phyloP scores from a whole-genome alignment of 2,329 filamentous ascomycete genomes.

The Penicillium oxalicum region DNA sequence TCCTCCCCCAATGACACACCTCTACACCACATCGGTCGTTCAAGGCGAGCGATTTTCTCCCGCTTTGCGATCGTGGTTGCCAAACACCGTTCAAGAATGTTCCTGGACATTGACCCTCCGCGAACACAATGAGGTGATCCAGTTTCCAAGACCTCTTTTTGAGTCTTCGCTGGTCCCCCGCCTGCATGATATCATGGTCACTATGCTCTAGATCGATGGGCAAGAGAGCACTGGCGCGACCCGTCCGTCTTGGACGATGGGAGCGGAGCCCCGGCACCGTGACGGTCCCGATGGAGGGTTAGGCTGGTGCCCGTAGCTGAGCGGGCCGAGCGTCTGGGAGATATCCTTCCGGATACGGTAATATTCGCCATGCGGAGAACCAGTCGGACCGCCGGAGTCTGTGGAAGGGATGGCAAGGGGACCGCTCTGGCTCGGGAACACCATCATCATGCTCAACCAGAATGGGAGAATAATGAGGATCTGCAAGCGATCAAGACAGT shows the following conservation, averaged over 20 bases:
- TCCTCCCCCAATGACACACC: slow-evolving; percentile 1
- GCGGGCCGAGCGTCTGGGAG: slow-evolving; percentile 14
- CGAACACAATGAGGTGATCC: too few species aligned
- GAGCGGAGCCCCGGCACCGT: slow-evolving; percentile 7
- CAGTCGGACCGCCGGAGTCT: neutral
- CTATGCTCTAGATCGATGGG: neutral
- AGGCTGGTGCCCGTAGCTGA: slow-evolving; percentile 7
- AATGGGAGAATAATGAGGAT: too few species aligned
- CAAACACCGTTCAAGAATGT: too few species aligned
- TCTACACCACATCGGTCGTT: slow-evolving; percentile 1
- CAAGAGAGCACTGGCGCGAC: neutral
- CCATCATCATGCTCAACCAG: too few species aligned
- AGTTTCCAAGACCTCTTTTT: too few species aligned
- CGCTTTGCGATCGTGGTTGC: too few species aligned
- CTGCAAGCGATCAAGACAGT: too few species aligned
- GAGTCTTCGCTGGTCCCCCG: too few species aligned
- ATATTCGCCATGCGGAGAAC: neutral
- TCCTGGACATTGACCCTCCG: too few species aligned
- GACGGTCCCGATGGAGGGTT: slow-evolving; percentile 2
- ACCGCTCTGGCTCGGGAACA: too few species aligned
- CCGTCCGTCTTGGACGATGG: neutral
- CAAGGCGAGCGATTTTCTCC: neutral
- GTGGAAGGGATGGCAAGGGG: too few species aligned
- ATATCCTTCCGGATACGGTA: neutral
- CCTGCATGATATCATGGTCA: too few species aligned